Evolutionary conservation across 129 eudicot species (phyloP), one percentile per base, ranked within the genome.

Genomic region (Centella asiatica): DNA sequence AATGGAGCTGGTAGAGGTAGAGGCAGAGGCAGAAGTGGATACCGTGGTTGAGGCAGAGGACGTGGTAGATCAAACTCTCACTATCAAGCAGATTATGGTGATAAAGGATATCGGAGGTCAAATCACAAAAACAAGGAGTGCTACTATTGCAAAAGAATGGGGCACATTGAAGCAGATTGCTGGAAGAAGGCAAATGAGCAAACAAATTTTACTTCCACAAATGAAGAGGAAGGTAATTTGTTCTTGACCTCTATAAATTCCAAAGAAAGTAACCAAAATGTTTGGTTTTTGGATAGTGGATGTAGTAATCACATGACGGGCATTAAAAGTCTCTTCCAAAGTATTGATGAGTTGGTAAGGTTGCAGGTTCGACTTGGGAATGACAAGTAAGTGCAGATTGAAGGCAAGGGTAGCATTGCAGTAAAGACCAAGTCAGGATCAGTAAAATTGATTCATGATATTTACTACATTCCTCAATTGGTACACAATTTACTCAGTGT

Each of bases 281-380:
- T 54, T 11, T 54, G 60, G 37, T 26, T 24, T 54, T 9, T 34
- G 6, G 60, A 54, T 24, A 51, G 57, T 51, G 57, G 27, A 19
- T 51, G 57, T 24, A 51, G 57, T 24, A 51, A 51, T 12, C 57
- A 51, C 12, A 51, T 51, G 57, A 51, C 57, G 19, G 11, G 57
- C 1, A 17, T 7, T 23, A 24, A 18, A 9, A 28, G 19, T 24
- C 1, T 24, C 1, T 54, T 54, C 17, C 17, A 2, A 7, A 54
- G 26, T 29, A 5, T 25, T 5, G 12, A 54, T 26, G 60, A 54
- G 14, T 4, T 15, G 24, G 12, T 54, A 34, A 54, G n/a, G 26
- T 34, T 34, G 39, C 5, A 34, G 39, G 39, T 34, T 9, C 39
- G 39, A 9, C 39, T 34, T 3, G 39, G 39, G 5, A 9, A 49